These are phyloP conservation scores for Clitopilus hobsonii DNA, from an alignment of 768 basidiomycete genomes.

Conservation along the genomic window DNA sequence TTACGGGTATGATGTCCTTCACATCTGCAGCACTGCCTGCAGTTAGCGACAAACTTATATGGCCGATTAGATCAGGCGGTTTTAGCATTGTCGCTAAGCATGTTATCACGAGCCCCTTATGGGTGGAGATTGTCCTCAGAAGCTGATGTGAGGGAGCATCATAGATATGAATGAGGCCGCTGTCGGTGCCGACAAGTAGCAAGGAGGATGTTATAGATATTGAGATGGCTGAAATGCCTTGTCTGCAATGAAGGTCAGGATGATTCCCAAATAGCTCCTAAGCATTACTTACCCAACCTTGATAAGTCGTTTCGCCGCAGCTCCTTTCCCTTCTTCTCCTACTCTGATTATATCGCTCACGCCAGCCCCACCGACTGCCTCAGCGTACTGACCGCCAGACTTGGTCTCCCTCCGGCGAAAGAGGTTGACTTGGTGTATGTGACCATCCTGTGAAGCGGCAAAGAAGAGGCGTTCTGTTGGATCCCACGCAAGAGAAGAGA, in stretches of 20 bases:
- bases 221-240: slow-evolving; percentile 66
- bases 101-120: slow-evolving; percentile 66
- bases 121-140: slow-evolving; percentile 73
- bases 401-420: slow-evolving; percentile 61
- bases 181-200: slow-evolving; percentile 76
- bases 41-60: slow-evolving; percentile 53
- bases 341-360: slow-evolving; percentile 65
- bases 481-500: slow-evolving; percentile 72
- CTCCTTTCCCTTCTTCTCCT: slow-evolving; percentile 45
- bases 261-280: background rate
- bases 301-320: slow-evolving; percentile 58
- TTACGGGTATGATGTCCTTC: slow-evolving; percentile 61
- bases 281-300: slow-evolving; percentile 53
- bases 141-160: slow-evolving; percentile 90
- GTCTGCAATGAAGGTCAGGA: slow-evolving; percentile 31
- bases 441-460: slow-evolving; percentile 72
- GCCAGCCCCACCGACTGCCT: slow-evolving; percentile 76
- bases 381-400: slow-evolving; percentile 43
- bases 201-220: slow-evolving; percentile 76
- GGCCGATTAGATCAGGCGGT: slow-evolving; percentile 84
- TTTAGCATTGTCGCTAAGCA: slow-evolving; percentile 75
- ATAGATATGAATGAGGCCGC: slow-evolving; percentile 74
- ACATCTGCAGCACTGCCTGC: slow-evolving; percentile 33
- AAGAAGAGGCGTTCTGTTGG: slow-evolving; percentile 86
- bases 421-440: slow-evolving; percentile 75